These are phyloP conservation scores for Colletotrichum lentis DNA, from an alignment of 2,329 filamentous ascomycete species.

Conservation along the genomic window DNA sequence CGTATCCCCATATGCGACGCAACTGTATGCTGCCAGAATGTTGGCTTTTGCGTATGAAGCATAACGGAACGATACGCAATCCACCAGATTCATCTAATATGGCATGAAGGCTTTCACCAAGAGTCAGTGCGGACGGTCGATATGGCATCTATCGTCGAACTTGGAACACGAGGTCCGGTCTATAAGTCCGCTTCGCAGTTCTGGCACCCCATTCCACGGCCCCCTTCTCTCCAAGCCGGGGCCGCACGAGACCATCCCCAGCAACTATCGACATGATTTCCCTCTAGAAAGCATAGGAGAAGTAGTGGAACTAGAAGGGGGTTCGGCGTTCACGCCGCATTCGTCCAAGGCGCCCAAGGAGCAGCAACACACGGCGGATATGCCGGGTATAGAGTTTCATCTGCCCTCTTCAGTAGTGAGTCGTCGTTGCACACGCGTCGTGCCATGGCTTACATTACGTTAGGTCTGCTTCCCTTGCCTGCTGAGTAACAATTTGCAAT, in stretches of 20 bases:
- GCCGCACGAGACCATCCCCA: not conserved
- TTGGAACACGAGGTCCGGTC: not conserved
- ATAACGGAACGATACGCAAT: not conserved
- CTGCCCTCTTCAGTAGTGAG: conserved; percentile 1
- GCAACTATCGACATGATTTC: not conserved
- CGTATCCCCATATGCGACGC: not conserved
- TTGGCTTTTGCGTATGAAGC: not conserved
- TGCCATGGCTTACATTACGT: not conserved
- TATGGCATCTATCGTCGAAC: not conserved
- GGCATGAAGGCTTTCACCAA: not conserved
- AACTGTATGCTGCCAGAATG: not conserved
- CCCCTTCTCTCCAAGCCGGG: not conserved
- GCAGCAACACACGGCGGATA: not conserved
- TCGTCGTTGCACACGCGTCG: not conserved
- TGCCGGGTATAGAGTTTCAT: not conserved
- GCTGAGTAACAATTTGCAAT: not conserved
- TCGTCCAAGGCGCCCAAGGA: not conserved
- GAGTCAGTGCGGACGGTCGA: not conserved
- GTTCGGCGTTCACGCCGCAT: not conserved
- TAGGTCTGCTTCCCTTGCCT: not conserved
- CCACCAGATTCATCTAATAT: not conserved
- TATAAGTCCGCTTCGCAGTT: not conserved
- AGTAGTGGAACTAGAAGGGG: not conserved
- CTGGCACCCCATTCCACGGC: not conserved
- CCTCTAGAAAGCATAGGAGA: not conserved